Base-by-base conservation (phyloP, 2,329 filamentous ascomycete genomes). In the Erysiphe neolycopersici region DNA sequence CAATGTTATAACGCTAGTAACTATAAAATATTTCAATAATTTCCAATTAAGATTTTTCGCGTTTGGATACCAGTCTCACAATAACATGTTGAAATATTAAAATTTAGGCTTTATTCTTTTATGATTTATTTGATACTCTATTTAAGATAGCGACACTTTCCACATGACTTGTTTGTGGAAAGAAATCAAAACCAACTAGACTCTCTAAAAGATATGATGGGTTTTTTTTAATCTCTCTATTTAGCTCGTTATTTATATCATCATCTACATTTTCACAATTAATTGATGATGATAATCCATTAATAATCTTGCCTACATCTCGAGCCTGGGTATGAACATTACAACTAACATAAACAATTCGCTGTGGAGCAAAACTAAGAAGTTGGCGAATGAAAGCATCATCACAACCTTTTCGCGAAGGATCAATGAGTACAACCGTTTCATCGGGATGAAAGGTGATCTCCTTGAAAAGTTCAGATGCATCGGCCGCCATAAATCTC, bases 241-340 rank as follows among this genome's bases (percentile, higher is more conserved):
- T 29, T n/a, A 29, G 19, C n/a, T 19, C 32, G 8, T 62, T 26
- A 19, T 40, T 22, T 18, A 61, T 61, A 43, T 60, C 58, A 49
- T 61, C 56, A 16, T 60, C 54, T 38, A 16, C 16, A 18, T 18
- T 14, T 3, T 3, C 6, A 22, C 19, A 22, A 6, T 22, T 22
- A 22, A 22, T 22, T 22, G 19, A 22, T 22, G 19, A 6, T 14
- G 59, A 58, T 53, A 71, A 61, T 0, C 85, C 84, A 32, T 77
- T 68, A 1, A 95, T 83, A 53, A 98, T 61, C 47, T 87, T 73
- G 0, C 85, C 89, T 0, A 98, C 76, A 60, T 98, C 89, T 43
- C 89, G 66, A 13, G 89, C 89, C 67, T 95, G 89, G 9, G 87
- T 95, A 58, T 98, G 89, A 50, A 98, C 89, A 55, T 98, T 98